Conservation (phyloP, 129 eudicot species). For the Daucus carota region DH1_v3.0 NC_030384.2:33163501-33164000, state of each 20-base stretch:
- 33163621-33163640: constrained; percentile 97
- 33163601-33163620: constrained; percentile 67
- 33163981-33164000: constrained; percentile 47
- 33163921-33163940: constrained; percentile 89
- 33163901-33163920: constrained; percentile 68
- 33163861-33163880: constrained; percentile 74
- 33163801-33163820: constrained; percentile 73
- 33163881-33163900: constrained; percentile 56
- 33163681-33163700: constrained; percentile 72
- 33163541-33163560: constrained; percentile 65
- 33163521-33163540: constrained; percentile 53
- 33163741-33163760: constrained; percentile 43
- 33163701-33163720: constrained; percentile 67
- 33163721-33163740: constrained; percentile 53
- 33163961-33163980: constrained; percentile 72
- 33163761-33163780: constrained; percentile 88
- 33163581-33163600: constrained; percentile 76
- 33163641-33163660: constrained; percentile 57
- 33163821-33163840: constrained; percentile 72
- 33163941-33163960: constrained; percentile 69
- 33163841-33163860: constrained; percentile 82
- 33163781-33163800: constrained; percentile 77
- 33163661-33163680: constrained; percentile 71
- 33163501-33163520: constrained; percentile 57
- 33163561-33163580: constrained; percentile 82